These are phyloP conservation scores for Marasmius oreades DNA, from an alignment of 1,284 basidiomycete species.

Conservation along the genomic window DNA sequence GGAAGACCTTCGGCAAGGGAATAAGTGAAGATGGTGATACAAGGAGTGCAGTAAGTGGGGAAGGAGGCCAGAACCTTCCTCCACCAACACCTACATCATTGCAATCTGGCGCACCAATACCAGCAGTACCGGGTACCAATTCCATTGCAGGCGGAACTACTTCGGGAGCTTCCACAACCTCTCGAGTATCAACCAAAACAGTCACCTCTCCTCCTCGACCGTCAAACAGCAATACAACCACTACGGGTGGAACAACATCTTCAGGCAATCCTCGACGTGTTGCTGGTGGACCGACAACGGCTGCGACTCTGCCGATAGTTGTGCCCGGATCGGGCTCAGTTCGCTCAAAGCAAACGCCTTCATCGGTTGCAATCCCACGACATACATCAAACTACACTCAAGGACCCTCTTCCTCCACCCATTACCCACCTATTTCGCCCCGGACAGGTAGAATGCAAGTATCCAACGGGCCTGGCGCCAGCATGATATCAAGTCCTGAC, in stretches of 20 bases:
- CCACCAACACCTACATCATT: slow-evolving; percentile 28
- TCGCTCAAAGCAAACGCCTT: slow-evolving; percentile 32
- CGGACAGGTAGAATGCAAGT: slow-evolving; percentile 35
- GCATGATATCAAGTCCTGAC: slow-evolving; percentile 41
- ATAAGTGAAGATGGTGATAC: slow-evolving; percentile 38
- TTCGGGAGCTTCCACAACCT: slow-evolving; percentile 16
- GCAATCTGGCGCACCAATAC: slow-evolving; percentile 14
- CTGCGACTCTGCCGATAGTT: slow-evolving; percentile 15
- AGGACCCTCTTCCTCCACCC: slow-evolving; percentile 31
- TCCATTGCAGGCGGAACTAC: slow-evolving; percentile 18
- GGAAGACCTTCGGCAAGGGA: slow-evolving; percentile 56
- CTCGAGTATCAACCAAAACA: slow-evolving; percentile 14
- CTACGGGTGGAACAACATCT: background rate
- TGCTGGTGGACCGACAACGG: background rate
- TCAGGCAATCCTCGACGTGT: background rate
- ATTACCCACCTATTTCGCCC: slow-evolving; percentile 43
- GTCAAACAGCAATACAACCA: slow-evolving; percentile 7
- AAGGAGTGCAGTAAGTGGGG: slow-evolving; percentile 49
- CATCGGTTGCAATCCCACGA: slow-evolving; percentile 30
- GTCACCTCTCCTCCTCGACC: slow-evolving; percentile 9
- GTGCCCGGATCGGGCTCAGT: slow-evolving; percentile 17
- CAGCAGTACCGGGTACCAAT: slow-evolving; percentile 15
- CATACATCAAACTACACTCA: slow-evolving; percentile 21
- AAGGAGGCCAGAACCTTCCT: slow-evolving; percentile 28
- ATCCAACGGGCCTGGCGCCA: slow-evolving; percentile 15